Conservation (phyloP, 805 yeast genomes). For the Suhomyces prunicola region DNA sequence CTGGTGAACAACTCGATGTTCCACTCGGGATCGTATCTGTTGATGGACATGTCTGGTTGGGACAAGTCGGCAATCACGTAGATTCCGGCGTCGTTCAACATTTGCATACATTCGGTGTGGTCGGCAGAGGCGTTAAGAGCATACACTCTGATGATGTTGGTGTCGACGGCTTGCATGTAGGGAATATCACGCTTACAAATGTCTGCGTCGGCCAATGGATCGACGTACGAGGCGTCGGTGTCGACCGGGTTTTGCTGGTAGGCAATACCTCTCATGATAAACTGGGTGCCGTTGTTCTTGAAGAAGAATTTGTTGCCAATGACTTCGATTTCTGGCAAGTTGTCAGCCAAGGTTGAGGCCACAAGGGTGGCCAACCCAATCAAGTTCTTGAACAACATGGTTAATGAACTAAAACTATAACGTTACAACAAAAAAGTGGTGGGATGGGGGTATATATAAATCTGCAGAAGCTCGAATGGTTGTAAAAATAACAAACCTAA, state of each 20-base stretch:
- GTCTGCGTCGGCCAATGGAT: conserved; percentile 64
- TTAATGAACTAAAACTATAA: conserved; percentile 1
- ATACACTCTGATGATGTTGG: conserved; percentile 74
- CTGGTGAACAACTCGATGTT: conserved; percentile 57
- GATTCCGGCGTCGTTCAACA: conserved; percentile 78
- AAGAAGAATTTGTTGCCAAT: conserved; percentile 76
- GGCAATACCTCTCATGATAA: conserved; percentile 74
- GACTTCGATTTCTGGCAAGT: conserved; percentile 60
- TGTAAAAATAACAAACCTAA: not conserved
- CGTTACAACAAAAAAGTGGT: not conserved
- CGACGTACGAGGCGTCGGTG: conserved; percentile 50
- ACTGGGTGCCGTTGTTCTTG: conserved; percentile 75
- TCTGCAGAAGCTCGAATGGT: not conserved
- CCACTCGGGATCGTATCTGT: conserved; percentile 66
- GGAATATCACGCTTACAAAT: conserved; percentile 74
- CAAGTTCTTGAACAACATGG: conserved; percentile 35
- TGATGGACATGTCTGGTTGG: conserved; percentile 60
- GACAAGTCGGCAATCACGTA: conserved; percentile 89
- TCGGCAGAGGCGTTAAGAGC: conserved; percentile 64
- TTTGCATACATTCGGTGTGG: conserved; percentile 66
- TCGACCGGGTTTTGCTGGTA: conserved; percentile 68
- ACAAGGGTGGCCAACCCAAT: conserved; percentile 21
- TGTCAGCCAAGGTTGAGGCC: conserved; percentile 16
- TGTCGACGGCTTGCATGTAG: conserved; percentile 55
- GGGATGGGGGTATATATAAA: conserved; percentile 1